phyloP scores from a whole-genome alignment of 306 rosid species.

The Prunus dulcis region DNA sequence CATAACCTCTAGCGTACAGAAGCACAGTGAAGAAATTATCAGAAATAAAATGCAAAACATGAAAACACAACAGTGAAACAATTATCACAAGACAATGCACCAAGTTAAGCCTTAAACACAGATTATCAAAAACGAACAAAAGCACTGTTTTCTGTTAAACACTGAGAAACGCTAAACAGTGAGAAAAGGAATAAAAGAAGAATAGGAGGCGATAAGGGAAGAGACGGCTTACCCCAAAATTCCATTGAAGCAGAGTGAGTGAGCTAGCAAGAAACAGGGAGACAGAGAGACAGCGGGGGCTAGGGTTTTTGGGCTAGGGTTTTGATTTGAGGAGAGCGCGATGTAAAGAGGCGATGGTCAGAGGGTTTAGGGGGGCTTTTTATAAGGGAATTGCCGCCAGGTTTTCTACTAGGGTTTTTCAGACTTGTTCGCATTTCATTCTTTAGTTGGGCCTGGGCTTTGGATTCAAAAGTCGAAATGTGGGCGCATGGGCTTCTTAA shows the following conservation, averaged over 20 bases:
- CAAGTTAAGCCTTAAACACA: background rate
- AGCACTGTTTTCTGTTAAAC: background rate
- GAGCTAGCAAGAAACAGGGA: background rate
- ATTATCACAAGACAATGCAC: background rate
- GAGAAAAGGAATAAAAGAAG: background rate
- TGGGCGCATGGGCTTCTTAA: no score
- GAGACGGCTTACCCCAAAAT: constrained; percentile 70
- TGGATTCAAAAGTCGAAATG: background rate
- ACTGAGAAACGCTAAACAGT: no score
- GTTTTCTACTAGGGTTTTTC: constrained; percentile 40
- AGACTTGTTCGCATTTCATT: background rate
- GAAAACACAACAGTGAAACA: background rate
- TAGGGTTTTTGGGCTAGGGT: constrained; percentile 20
- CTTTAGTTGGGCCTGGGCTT: background rate
- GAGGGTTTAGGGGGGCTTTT: constrained; percentile 19
- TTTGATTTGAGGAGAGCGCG: background rate
- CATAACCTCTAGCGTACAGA: background rate
- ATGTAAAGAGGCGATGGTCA: background rate
- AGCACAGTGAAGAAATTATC: background rate
- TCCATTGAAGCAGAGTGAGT: constrained; percentile 42
- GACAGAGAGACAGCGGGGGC: background rate
- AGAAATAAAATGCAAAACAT: background rate
- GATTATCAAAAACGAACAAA: background rate
- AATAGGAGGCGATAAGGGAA: background rate
- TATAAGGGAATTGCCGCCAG: constrained; percentile 30